Evolutionary conservation across 2,329 filamentous ascomycete genomes (phyloP).

Genomic region (Drechslera avenae): DNA sequence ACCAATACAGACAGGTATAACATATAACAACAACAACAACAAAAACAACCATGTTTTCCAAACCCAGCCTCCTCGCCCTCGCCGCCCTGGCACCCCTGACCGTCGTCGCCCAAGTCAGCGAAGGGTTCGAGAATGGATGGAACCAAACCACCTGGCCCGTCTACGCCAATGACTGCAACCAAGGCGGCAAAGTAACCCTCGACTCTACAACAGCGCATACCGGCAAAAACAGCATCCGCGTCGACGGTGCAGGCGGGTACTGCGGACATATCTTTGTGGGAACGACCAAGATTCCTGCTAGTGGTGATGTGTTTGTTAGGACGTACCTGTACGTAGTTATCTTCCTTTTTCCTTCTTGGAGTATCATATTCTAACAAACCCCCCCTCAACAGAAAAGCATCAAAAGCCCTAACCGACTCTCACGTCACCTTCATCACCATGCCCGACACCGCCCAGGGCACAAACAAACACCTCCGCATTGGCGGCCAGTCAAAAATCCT

Average conservation of each 20-base stretch:
- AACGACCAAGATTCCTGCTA: slow-evolving; percentile 60
- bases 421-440: slow-evolving; percentile 69
- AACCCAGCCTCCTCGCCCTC: slow-evolving; percentile 54
- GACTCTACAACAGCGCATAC: slow-evolving; percentile 61
- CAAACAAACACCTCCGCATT: slow-evolving; percentile 65
- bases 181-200: slow-evolving; percentile 62
- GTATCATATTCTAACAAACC: not conserved
- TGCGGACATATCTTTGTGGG: slow-evolving; percentile 64
- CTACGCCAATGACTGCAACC: slow-evolving; percentile 65
- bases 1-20: too few species aligned
- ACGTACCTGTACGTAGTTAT: slow-evolving; percentile 58
- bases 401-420: slow-evolving; percentile 62
- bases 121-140: slow-evolving; percentile 64
- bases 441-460: slow-evolving; percentile 62
- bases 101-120: slow-evolving; percentile 57
- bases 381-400: slow-evolving; percentile 55
- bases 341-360: slow-evolving; percentile 18
- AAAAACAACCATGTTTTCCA: slow-evolving; percentile 53
- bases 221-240: slow-evolving; percentile 75
- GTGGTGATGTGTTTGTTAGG: slow-evolving; percentile 63
- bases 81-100: slow-evolving; percentile 49
- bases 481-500: slow-evolving; percentile 65
- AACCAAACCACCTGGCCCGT: slow-evolving; percentile 63
- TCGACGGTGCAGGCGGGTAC: slow-evolving; percentile 65
- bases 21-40: not conserved